A percentile compares a stretch with the other conserved stretches of the same genome.
These are phyloP conservation scores for Parafenestella ontariensis DNA, from an alignment of 2,329 filamentous ascomycete genomes.

Conservation along the genomic window DNA sequence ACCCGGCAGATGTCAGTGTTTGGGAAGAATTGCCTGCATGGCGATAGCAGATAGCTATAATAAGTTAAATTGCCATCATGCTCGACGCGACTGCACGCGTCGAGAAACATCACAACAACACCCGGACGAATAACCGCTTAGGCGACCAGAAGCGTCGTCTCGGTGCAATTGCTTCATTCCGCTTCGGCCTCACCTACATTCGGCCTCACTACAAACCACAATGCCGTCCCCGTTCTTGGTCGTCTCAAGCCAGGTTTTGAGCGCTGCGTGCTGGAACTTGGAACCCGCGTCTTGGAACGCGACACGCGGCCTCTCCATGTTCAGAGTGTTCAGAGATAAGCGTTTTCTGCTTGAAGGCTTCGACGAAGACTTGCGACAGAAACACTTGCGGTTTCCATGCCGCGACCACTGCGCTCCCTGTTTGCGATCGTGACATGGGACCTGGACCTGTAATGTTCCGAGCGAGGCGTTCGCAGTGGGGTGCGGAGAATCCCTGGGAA, in stretches of 20 bases:
- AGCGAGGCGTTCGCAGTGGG: conserved; percentile 45
- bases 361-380: conserved; percentile 35
- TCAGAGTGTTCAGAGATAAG: conserved; percentile 4
- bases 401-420: conserved; percentile 31
- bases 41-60: no score
- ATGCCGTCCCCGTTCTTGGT: conserved; percentile 23
- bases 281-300: conserved; percentile 30
- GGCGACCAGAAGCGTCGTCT: conserved; percentile 14
- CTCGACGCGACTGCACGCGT: conserved; percentile 34
- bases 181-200: conserved; percentile 11
- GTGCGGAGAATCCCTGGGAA: conserved; percentile 49
- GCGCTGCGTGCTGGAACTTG: conserved; percentile 17
- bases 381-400: conserved; percentile 31
- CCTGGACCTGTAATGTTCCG: conserved; percentile 49
- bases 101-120: conserved; percentile 23
- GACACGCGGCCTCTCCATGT: conserved; percentile 28
- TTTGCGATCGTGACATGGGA: conserved; percentile 48
- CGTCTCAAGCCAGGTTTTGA: conserved; percentile 29
- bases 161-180: conserved; percentile 26
- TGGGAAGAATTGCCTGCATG: conserved; percentile 15
- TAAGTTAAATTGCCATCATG: conserved; percentile 38
- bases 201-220: no score
- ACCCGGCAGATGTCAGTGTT: conserved; percentile 28
- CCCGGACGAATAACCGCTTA: conserved; percentile 26
- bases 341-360: conserved; percentile 27